Evolutionary conservation across 441 rosid genomes (phyloP), one percentile per base, ranked within the genome.

Genomic region (Raphanus hybrid): DNA sequence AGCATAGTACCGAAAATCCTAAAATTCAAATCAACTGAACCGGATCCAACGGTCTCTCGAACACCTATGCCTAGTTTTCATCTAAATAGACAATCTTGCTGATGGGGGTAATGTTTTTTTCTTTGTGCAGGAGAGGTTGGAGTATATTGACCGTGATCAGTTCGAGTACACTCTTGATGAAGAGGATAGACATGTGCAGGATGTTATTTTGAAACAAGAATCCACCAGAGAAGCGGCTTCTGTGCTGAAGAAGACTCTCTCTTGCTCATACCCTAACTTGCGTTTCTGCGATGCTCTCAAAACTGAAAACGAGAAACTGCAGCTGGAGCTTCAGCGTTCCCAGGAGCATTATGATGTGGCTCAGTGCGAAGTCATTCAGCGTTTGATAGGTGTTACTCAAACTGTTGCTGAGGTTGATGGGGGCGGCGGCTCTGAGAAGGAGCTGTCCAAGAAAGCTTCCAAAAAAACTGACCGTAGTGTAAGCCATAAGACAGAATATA

Each of bases 341-440:
- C 99, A 90, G 76, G 83, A 95, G 75, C 85, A 88, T 82, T 75
- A 87, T 82, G 97, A 96, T 83, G 94, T 90, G 73, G 75, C 69
- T 75, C 97, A 96, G 78, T 92, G 95, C 71, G 97, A 93, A 79
- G 94, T 96, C 67, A 96, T 96, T 74, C 97, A 90, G 76, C 97
- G 84, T 74, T 84, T 96, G 75, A 80, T 96, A 72, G 97, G 91
- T 16, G 94, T 96, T 35, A 89, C 98, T 39, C 94, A 93, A 81
- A 81, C 85, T 61, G 91, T 75, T 77, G 93, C 87, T 69, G 78
- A 85, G 27, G 72, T 77, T 76, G 83, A 75, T 73, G 52, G 54
- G 75, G 52, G 59, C 77, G 52, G 54, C 76, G 52, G 59, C 75
- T 84, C 80, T 3, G 84, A 81, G 45, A 85, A 89, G 80, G 82